Conservation (phyloP, 2,329 filamentous ascomycete species). For the Alternaria brassicicola region DNA sequence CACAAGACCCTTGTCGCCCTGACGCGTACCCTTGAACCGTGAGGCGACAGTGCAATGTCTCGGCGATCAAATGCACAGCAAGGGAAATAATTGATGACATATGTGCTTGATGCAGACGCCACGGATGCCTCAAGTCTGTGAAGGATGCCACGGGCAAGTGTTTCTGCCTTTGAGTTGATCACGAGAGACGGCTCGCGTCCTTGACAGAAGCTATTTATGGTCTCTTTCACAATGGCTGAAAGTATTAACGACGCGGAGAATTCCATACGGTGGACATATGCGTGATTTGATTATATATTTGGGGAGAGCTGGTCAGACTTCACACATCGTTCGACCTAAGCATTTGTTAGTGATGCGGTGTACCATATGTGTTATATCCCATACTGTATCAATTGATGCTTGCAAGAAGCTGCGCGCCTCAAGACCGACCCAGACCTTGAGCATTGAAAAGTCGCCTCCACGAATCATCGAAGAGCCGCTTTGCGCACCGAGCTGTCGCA, state of each 20-base stretch:
- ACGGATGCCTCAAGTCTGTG: not conserved
- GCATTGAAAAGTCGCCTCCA: constrained; percentile 66
- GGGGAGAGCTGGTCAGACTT: constrained; percentile 88
- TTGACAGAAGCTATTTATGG: not conserved
- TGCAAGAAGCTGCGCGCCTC: constrained; percentile 89
- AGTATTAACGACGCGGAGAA: not conserved
- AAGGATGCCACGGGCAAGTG: not conserved
- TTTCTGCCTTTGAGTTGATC: not conserved
- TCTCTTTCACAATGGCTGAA: not conserved
- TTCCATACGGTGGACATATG: not conserved
- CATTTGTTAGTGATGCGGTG: constrained; percentile 6
- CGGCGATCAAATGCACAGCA: not conserved
- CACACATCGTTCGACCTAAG: constrained; percentile 81
- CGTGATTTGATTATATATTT: constrained; percentile 66
- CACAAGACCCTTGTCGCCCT: constrained; percentile 4
- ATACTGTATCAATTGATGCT: constrained; percentile 84
- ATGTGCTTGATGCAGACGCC: not conserved
- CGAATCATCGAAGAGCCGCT: constrained; percentile 64
- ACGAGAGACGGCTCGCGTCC: not conserved
- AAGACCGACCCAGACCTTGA: constrained; percentile 88
- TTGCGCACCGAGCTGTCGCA: constrained; percentile 83
- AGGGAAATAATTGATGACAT: not conserved
- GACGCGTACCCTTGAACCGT: not conserved
- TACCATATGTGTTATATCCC: constrained; percentile 39
- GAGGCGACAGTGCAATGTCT: not conserved